Percentiles rank a stretch among this genome's conserved stretches.
phyloP scores from a whole-genome alignment of 495 filamentous ascomycete genomes.

The Penicillium cataractarum region DNA sequence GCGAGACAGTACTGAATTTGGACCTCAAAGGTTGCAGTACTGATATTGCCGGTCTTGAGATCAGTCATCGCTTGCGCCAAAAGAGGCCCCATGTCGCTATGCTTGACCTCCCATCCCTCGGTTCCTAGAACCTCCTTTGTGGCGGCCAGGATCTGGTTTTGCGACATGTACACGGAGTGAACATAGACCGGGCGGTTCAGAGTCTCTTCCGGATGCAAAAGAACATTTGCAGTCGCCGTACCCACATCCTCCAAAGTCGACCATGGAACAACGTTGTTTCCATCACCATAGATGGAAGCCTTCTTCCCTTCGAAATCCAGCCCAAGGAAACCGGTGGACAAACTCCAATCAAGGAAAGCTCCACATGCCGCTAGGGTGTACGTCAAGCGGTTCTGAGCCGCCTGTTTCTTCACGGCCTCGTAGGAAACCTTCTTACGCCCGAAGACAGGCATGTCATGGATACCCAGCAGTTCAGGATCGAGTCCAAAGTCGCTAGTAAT shows the following conservation, averaged over 20 bases:
- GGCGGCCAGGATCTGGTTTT: not conserved
- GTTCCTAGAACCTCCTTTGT: not conserved
- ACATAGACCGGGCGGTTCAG: not conserved
- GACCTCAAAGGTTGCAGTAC: not conserved
- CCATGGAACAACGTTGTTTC: not conserved
- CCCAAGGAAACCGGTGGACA: not conserved
- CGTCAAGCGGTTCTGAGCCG: not conserved
- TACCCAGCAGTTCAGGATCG: not conserved
- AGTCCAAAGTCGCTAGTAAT: not conserved
- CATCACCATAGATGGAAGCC: not conserved
- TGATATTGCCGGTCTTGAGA: not conserved
- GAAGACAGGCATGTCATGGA: not conserved
- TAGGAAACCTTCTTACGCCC: not conserved
- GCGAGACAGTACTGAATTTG: not conserved
- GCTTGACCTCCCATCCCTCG: not conserved
- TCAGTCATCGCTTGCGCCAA: not conserved
- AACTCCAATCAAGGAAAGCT: not conserved
- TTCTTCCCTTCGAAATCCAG: not conserved
- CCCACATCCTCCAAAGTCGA: not conserved
- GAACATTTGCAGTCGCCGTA: not conserved
- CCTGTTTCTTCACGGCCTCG: not conserved
- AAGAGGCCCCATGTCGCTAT: not conserved
- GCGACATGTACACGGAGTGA: not conserved
- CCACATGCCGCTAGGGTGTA: not conserved
- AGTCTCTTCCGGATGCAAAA: not conserved